Evolutionary conservation across 2,329 filamentous ascomycete genomes (phyloP).

Genomic region (Hypoxylon sp.): DNA sequence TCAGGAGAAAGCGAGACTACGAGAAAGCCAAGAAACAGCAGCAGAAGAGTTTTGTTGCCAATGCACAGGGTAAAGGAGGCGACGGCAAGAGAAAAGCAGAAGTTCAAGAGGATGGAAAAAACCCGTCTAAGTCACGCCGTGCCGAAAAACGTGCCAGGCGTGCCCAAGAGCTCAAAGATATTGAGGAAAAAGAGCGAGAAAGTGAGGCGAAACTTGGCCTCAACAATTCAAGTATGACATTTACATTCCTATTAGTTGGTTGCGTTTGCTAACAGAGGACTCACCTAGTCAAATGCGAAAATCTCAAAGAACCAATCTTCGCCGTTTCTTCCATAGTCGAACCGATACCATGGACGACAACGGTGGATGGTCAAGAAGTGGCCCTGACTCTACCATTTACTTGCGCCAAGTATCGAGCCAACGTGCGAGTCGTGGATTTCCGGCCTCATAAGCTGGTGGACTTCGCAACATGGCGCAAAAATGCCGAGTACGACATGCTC

Average conservation of each 20-base stretch:
- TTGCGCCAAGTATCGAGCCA: conserved; percentile 76
- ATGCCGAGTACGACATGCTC: conserved; percentile 63
- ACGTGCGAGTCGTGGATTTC: conserved; percentile 86
- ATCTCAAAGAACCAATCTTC: conserved; percentile 53
- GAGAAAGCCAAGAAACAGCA: conserved; percentile 56
- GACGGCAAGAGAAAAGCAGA: conserved; percentile 43
- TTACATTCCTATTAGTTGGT: neutral
- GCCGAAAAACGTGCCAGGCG: conserved; percentile 49
- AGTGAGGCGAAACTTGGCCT: conserved; percentile 48
- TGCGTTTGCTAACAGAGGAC: conserved; percentile 42
- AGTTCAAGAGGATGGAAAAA: conserved; percentile 36
- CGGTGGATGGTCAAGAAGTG: conserved; percentile 55
- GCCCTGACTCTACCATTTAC: conserved; percentile 74
- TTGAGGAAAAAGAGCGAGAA: conserved; percentile 49
- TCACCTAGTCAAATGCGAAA: conserved; percentile 63
- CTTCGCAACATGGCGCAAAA: conserved; percentile 69
- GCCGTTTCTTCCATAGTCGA: conserved; percentile 58
- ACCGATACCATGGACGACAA: conserved; percentile 57
- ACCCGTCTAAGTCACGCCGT: conserved; percentile 47
- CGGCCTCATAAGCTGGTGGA: conserved; percentile 76
- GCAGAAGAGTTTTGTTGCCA: conserved; percentile 38
- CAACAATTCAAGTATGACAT: conserved; percentile 50
- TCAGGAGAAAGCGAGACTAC: conserved; percentile 75
- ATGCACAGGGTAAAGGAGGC: conserved; percentile 19
- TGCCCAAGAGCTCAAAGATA: conserved; percentile 42